phyloP scores from a whole-genome alignment of 1,284 basidiomycete genomes.

The Tetrapyrgos nigripes region DNA sequence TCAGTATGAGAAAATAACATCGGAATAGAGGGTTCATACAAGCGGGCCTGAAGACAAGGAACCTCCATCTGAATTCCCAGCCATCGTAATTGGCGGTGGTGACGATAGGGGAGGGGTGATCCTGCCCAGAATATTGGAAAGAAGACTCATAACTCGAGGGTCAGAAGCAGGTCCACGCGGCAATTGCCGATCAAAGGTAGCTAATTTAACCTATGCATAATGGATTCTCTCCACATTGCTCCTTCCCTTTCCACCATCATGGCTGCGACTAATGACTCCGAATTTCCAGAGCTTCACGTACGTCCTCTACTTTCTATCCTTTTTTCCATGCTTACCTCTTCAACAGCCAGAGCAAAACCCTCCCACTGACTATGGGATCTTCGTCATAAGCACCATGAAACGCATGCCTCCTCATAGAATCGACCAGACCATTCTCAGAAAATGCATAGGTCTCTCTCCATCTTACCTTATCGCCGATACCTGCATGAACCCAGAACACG shows the following conservation, averaged over 20 bases:
- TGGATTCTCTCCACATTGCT: slow-evolving; percentile 6
- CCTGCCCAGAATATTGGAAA: slow-evolving; percentile 48
- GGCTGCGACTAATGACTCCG: slow-evolving; percentile 7
- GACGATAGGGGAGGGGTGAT: slow-evolving; percentile 56
- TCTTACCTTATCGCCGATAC: slow-evolving; percentile 79
- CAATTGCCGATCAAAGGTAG: neutral
- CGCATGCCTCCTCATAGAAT: slow-evolving; percentile 55
- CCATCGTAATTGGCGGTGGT: slow-evolving; percentile 55
- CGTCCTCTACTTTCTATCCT: slow-evolving; percentile 8
- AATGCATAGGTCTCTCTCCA: slow-evolving; percentile 70
- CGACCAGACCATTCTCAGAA: slow-evolving; percentile 68
- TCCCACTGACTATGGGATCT: slow-evolving; percentile 64
- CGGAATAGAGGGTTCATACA: slow-evolving; percentile 47
- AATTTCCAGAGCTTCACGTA: slow-evolving; percentile 15
- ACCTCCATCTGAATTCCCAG: slow-evolving; percentile 73
- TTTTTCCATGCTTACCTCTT: slow-evolving; percentile 3
- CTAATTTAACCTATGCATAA: too few species aligned
- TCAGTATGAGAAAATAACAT: slow-evolving; percentile 3
- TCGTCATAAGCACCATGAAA: slow-evolving; percentile 61
- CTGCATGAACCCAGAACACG: slow-evolving; percentile 63
- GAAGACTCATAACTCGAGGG: slow-evolving; percentile 6
- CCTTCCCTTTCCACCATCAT: slow-evolving; percentile 8
- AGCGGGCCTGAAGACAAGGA: slow-evolving; percentile 83
- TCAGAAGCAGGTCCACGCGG: slow-evolving; percentile 7
- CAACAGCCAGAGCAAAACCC: slow-evolving; percentile 34